These are phyloP conservation scores for Passalora sequoiae DNA, from an alignment of 2,329 filamentous ascomycete genomes.

Conservation along the genomic window DNA sequence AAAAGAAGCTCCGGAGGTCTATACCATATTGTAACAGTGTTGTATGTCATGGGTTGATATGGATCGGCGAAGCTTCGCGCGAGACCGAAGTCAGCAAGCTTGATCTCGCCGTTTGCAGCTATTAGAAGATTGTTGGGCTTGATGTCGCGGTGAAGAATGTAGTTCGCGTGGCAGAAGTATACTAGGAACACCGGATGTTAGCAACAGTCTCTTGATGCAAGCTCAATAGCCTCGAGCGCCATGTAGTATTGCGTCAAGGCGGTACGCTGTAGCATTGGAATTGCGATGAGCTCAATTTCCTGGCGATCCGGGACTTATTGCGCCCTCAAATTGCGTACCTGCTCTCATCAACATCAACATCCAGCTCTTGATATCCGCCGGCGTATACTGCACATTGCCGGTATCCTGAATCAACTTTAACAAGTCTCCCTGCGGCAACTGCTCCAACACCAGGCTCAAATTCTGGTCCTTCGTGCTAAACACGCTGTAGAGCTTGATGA, in stretches of 20 bases:
- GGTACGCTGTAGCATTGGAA: too few species aligned
- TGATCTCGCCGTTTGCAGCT: constrained; percentile 85
- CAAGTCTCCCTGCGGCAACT: constrained; percentile 85
- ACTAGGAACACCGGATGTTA: too few species aligned
- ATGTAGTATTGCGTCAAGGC: too few species aligned
- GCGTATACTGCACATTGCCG: constrained; percentile 70
- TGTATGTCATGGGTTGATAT: constrained; percentile 76
- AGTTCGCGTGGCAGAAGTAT: constrained; percentile 96
- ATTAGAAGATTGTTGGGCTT: constrained; percentile 98
- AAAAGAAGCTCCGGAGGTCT: constrained; percentile 90
- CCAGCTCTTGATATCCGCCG: constrained; percentile 94
- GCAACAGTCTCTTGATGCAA: too few species aligned
- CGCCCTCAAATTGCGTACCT: too few species aligned
- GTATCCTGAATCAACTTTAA: constrained; percentile 90
- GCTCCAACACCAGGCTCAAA: constrained; percentile 91
- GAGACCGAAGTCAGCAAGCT: constrained; percentile 95
- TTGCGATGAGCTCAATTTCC: too few species aligned
- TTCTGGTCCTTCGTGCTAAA: constrained; percentile 97
- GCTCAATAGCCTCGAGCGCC: too few species aligned
- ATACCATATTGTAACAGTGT: constrained; percentile 97
- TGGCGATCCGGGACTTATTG: too few species aligned
- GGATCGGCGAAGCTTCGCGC: constrained; percentile 86
- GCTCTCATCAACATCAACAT: constrained; percentile 94
- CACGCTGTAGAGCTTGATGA: constrained; percentile 85
- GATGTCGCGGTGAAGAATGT: constrained; percentile 92